A percentile compares a stretch with the other conserved stretches of the same genome.
These are phyloP conservation scores for Falciphora oryzae DNA, from an alignment of 2,329 filamentous ascomycete species.

Conservation along the genomic window DNA sequence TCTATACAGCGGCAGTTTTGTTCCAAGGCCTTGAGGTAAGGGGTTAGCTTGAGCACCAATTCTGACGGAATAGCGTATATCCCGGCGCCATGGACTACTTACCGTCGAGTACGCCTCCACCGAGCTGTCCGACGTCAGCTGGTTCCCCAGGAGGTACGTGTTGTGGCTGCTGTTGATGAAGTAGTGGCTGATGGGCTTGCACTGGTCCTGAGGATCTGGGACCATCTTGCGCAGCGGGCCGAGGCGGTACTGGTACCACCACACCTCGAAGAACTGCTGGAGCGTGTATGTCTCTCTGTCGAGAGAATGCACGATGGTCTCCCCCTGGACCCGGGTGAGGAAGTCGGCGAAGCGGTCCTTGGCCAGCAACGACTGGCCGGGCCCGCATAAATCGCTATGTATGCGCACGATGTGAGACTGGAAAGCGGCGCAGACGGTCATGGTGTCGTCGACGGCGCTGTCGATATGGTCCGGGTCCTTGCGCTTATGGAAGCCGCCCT, in stretches of 20 bases:
- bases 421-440: constrained; percentile 18
- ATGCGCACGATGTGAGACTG: constrained; percentile 40
- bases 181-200: constrained; percentile 75
- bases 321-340: constrained; percentile 44
- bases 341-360: constrained; percentile 40
- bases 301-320: constrained; percentile 28
- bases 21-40: constrained; percentile 52
- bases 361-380: constrained; percentile 26
- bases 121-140: constrained; percentile 71
- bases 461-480: constrained; percentile 17
- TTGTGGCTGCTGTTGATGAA: constrained; percentile 95
- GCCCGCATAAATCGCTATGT: constrained; percentile 39
- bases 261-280: constrained; percentile 45
- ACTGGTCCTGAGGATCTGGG: constrained; percentile 47
- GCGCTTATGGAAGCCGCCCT: constrained; percentile 20
- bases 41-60: background rate
- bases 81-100: constrained; percentile 11
- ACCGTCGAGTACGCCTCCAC: constrained; percentile 74
- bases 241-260: constrained; percentile 36
- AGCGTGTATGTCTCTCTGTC: constrained; percentile 37
- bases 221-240: constrained; percentile 28
- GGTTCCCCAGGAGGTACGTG: constrained; percentile 84
- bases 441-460: constrained; percentile 13
- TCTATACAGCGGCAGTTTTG: constrained; percentile 85
- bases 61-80: background rate